These are phyloP conservation scores for Cladophialophora immunda DNA, from an alignment of 2,329 filamentous ascomycete species.

Conservation along the genomic window DNA sequence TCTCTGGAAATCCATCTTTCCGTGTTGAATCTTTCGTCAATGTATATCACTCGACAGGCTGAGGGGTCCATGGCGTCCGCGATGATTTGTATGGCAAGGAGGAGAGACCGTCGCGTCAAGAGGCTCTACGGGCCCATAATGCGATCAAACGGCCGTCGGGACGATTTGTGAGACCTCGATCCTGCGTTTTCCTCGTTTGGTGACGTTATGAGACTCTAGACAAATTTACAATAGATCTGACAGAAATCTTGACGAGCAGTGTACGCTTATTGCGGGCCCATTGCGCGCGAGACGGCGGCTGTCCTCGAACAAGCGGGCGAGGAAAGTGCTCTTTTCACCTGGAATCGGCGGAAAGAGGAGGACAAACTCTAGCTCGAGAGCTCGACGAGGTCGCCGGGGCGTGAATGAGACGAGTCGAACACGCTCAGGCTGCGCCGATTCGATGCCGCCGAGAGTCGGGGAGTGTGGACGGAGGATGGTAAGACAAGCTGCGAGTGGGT, in stretches of 20 bases:
- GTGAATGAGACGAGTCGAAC: constrained; percentile 4
- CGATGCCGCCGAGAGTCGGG: constrained; percentile 10
- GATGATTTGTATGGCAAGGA: constrained; percentile 15
- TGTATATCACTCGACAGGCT: constrained; percentile 56
- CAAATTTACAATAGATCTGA: constrained; percentile 17
- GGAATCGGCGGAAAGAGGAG: constrained; percentile 7
- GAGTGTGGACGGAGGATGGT: constrained; percentile 19
- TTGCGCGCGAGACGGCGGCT: constrained; percentile 22
- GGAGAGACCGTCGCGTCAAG: constrained; percentile 26
- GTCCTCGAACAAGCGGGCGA: constrained; percentile 5
- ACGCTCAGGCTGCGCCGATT: constrained; percentile 20
- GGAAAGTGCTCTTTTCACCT: neutral
- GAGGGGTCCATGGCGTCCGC: constrained; percentile 49
- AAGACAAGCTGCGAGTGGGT: constrained; percentile 9
- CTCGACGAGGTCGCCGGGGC: constrained; percentile 4
- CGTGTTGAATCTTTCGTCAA: constrained; percentile 55
- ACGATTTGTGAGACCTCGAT: constrained; percentile 23
- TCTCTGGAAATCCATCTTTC: constrained; percentile 55
- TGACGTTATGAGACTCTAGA: constrained; percentile 12
- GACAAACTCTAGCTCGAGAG: constrained; percentile 5
- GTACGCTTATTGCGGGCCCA: constrained; percentile 22
- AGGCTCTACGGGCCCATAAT: constrained; percentile 32
- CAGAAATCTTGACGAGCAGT: neutral
- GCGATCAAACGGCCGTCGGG: constrained; percentile 26
- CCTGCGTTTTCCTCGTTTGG: neutral